Evolutionary conservation across 2,329 filamentous ascomycete genomes (phyloP).

Genomic region (Basipetospora chlamydospora): DNA sequence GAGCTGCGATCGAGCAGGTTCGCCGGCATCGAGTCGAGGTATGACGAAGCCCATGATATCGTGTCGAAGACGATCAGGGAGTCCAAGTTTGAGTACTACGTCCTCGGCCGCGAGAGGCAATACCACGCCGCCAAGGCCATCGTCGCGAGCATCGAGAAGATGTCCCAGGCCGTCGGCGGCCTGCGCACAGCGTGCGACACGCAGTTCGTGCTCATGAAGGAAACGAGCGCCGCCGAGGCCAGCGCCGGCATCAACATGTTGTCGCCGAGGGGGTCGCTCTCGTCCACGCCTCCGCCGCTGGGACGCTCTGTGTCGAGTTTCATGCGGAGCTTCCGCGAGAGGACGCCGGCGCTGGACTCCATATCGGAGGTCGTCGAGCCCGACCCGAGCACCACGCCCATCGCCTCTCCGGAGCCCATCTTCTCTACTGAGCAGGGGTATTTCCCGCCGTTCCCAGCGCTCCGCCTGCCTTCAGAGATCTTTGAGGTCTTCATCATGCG

Average conservation of each 20-base stretch:
- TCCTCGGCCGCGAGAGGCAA: constrained; percentile 63
- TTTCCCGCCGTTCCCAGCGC: constrained; percentile 16
- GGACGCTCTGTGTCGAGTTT: constrained; percentile 15
- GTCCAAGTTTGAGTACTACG: constrained; percentile 78
- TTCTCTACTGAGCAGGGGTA: constrained; percentile 4
- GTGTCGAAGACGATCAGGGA: constrained; percentile 70
- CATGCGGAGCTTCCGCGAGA: constrained; percentile 4
- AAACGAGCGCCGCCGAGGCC: constrained; percentile 23
- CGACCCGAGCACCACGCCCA: not conserved
- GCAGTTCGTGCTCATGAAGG: constrained; percentile 71
- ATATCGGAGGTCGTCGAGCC: not conserved
- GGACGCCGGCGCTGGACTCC: not conserved
- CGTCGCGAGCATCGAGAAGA: constrained; percentile 68
- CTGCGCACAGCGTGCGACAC: constrained; percentile 78
- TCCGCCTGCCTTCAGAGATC: constrained; percentile 61
- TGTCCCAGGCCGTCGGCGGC: constrained; percentile 82
- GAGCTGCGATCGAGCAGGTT: constrained; percentile 58
- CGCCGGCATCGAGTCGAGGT: constrained; percentile 42
- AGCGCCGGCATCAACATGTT: constrained; percentile 14
- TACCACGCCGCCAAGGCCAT: constrained; percentile 68
- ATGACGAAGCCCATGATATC: constrained; percentile 44
- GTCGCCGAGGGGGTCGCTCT: constrained; percentile 13
- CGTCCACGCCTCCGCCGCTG: constrained; percentile 8
- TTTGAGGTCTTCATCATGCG: constrained; percentile 82
- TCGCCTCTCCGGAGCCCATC: constrained; percentile 5